These are phyloP conservation scores for Tolypocladium guangdongense DNA, from an alignment of 2,329 filamentous ascomycete species.

Conservation along the genomic window DNA sequence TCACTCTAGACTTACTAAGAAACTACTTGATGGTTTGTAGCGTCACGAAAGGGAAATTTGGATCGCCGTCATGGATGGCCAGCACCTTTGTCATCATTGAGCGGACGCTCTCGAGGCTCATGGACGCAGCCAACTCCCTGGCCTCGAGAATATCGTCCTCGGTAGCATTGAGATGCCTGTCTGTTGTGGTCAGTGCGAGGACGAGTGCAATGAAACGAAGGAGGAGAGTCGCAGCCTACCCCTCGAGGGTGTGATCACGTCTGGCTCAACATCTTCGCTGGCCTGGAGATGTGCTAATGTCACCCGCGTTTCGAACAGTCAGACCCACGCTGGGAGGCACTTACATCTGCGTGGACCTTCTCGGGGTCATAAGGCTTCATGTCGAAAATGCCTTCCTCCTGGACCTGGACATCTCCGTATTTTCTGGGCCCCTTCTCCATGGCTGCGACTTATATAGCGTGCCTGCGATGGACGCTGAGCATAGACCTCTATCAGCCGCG, in stretches of 20 bases:
- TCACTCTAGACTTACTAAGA: constrained; percentile 13
- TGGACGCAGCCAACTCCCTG: constrained; percentile 22
- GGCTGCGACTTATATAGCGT: background rate
- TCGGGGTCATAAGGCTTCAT: background rate
- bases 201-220: no score
- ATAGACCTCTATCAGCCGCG: background rate
- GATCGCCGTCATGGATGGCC: constrained; percentile 23
- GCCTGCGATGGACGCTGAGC: background rate
- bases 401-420: background rate
- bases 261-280: background rate
- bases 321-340: background rate
- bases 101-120: constrained; percentile 22
- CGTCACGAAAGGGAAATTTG: constrained; percentile 24
- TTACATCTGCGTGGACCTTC: background rate
- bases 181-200: background rate
- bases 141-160: constrained; percentile 33
- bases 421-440: background rate
- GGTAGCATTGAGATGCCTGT: constrained; percentile 22
- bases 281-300: background rate
- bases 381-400: background rate
- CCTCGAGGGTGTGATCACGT: background rate
- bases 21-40: constrained; percentile 26
- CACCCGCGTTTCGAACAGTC: no score
- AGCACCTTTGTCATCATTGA: constrained; percentile 22
- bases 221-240: background rate